Percentiles rank a stretch among this genome's conserved stretches.
phyloP scores from a whole-genome alignment of 176 grass and related monocot genomes.

The Tillandsia leiboldiana region DNA sequence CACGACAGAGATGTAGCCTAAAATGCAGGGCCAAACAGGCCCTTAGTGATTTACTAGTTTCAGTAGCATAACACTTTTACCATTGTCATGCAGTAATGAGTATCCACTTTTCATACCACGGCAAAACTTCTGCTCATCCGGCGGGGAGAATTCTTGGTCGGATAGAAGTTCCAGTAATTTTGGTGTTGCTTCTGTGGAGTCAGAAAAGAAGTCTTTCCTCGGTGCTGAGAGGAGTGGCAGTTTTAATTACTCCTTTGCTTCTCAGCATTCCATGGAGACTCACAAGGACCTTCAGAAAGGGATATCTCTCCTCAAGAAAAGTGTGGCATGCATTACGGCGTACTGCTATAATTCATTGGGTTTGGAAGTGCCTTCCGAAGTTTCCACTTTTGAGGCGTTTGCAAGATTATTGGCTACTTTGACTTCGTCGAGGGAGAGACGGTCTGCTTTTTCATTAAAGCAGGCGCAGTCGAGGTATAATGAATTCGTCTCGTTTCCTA shows the following conservation, averaged over 20 bases:
- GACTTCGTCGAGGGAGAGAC: slow-evolving; percentile 68
- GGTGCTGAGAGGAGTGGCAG: slow-evolving; percentile 52
- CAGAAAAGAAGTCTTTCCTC: slow-evolving; percentile 40
- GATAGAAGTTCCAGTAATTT: slow-evolving; percentile 62
- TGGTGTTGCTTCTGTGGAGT: slow-evolving; percentile 66
- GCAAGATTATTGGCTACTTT: slow-evolving; percentile 61
- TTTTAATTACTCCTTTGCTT: slow-evolving; percentile 63
- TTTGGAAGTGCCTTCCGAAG: slow-evolving; percentile 73
- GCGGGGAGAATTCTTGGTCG: slow-evolving; percentile 67
- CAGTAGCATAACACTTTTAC: neutral
- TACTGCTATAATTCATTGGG: slow-evolving; percentile 87
- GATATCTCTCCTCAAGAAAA: slow-evolving; percentile 85
- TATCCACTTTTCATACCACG: slow-evolving; percentile 84
- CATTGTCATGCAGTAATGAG: slow-evolving; percentile 42
- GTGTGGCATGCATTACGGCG: slow-evolving; percentile 60
- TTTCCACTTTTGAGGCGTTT: slow-evolving; percentile 93
- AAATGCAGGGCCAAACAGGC: no score
- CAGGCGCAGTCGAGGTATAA: slow-evolving; percentile 54
- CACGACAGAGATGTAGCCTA: no score
- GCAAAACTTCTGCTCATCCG: slow-evolving; percentile 55
- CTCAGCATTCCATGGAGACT: slow-evolving; percentile 70
- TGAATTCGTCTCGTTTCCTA: neutral
- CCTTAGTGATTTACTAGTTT: neutral
- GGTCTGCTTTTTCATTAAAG: slow-evolving; percentile 46
- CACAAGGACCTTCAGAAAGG: slow-evolving; percentile 77